Percentiles rank a stretch among this genome's conserved stretches.
These are phyloP conservation scores for Tulasnella sp. DNA, from an alignment of 768 basidiomycete species.

Conservation along the genomic window DNA sequence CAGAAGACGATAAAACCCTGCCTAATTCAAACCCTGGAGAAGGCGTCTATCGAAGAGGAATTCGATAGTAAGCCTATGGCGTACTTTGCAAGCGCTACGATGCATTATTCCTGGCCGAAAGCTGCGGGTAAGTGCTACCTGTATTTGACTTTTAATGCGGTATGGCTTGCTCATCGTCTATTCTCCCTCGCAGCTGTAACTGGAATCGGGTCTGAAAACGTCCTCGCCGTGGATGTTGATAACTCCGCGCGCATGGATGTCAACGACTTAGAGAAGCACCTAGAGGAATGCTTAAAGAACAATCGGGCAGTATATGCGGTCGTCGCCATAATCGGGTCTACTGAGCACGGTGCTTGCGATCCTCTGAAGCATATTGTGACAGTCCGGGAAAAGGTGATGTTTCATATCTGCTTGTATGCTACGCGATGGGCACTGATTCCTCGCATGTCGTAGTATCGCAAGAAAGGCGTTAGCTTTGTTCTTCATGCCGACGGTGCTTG, in stretches of 20 bases:
- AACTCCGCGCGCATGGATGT: slow-evolving; percentile 25
- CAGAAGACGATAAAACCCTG: background rate
- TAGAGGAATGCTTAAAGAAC: slow-evolving; percentile 24
- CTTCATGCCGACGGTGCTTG: too few species aligned
- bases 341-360: slow-evolving; percentile 38
- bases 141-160: background rate
- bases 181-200: slow-evolving; percentile 28
- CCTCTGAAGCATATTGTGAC: too few species aligned
- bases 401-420: too few species aligned
- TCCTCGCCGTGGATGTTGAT: slow-evolving; percentile 31
- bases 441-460: too few species aligned
- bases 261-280: background rate
- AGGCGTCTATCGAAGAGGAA: slow-evolving; percentile 21
- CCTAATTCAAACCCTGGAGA: slow-evolving; percentile 30
- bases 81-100: slow-evolving; percentile 5
- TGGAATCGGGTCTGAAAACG: slow-evolving; percentile 35
- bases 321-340: slow-evolving; percentile 36
- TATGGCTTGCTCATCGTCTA: background rate
- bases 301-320: slow-evolving; percentile 34
- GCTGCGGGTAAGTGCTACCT: slow-evolving; percentile 32
- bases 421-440: too few species aligned
- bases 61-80: slow-evolving; percentile 4
- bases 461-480: too few species aligned
- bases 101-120: slow-evolving; percentile 36
- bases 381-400: too few species aligned